Base-by-base conservation (phyloP, 1,284 basidiomycete genomes). In the Irpex sp. region DNA sequence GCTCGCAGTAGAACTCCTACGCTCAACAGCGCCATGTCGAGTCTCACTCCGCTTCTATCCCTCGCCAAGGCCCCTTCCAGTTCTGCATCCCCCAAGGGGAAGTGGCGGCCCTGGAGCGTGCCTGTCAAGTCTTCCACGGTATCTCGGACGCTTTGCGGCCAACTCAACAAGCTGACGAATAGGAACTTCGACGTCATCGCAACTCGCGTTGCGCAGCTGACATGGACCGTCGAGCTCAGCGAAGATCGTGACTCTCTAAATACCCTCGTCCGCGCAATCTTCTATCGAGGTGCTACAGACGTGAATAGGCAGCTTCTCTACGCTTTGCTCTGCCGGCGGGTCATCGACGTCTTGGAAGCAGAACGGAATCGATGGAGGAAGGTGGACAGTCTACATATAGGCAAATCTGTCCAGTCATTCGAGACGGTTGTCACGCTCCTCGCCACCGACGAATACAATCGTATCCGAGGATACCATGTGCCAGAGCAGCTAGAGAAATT, bases 21-120 rank as follows among this genome's bases (percentile, higher is more conserved):
- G 15, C 31, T 15, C 53, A 15, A 31, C 53, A 17, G 17, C 26
- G 31, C 53, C 53, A 55, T 55, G 53, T 36, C 53, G 1, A 35
- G 53, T 26, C 35, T 36, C 17, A 43, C 50, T 15, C 54, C 35
- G 36, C 36, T 49, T 47, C 43, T 37, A 35, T 46, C 60, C 57
- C 39, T 66, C 35, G 61, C 67, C 4, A 60, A 61, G 21, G 60
- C 61, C 1, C 54, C 65, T 70, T 70, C 66, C 67, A 71, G 36
- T 60, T 37, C 61, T 36, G 21, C 60, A 63, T 58, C 26, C 39
- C 60, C 2, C 61, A 63, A 5, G 60, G 33, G 15, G 9, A 39
- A 58, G 19, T 74, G 73, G 73, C 68, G 64, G 36, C 65, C 71
- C 1, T 71, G 71, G 70, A 73, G 70, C 56, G 60, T 69, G 13